These are phyloP conservation scores for Lodderomyces theae DNA, from an alignment of 1,139 yeast species.

Conservation along the genomic window DNA sequence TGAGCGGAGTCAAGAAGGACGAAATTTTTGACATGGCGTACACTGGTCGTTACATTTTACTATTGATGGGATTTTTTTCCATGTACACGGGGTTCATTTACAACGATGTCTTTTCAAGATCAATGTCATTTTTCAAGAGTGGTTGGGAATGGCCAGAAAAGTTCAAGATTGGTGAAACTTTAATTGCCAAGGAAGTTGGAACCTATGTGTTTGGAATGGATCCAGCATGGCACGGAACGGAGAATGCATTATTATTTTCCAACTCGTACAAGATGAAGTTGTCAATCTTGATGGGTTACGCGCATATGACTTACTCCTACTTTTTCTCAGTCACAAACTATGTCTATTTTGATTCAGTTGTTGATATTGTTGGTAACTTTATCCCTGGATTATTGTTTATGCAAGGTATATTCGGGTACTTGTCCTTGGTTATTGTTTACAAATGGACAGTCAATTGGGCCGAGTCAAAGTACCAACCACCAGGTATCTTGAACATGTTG, in stretches of 20 bases:
- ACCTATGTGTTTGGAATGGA: conserved; percentile 69
- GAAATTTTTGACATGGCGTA: conserved; percentile 83
- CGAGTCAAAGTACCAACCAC: conserved; percentile 66
- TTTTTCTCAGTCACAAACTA: conserved; percentile 68
- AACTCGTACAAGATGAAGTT: conserved; percentile 82
- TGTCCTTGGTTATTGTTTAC: conserved; percentile 67
- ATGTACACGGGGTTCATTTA: conserved; percentile 77
- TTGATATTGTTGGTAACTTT: conserved; percentile 75
- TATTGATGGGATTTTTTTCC: conserved; percentile 74
- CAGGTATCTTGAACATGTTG: conserved; percentile 77
- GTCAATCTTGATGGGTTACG: conserved; percentile 75
- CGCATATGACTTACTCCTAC: conserved; percentile 75
- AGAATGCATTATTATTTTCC: conserved; percentile 67
- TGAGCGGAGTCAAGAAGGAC: conserved; percentile 62
- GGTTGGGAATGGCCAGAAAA: conserved; percentile 76
- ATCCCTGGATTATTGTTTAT: conserved; percentile 76
- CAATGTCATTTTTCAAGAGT: conserved; percentile 68
- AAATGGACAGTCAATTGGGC: conserved; percentile 82
- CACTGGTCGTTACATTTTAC: conserved; percentile 68
- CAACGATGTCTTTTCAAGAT: conserved; percentile 73
- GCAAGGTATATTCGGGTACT: conserved; percentile 82
- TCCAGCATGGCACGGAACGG: conserved; percentile 81
- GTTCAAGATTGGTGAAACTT: conserved; percentile 56
- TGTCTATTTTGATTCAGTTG: conserved; percentile 51
- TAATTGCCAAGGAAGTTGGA: conserved; percentile 55